Evolutionary conservation across 2,329 filamentous ascomycete genomes (phyloP).

Genomic region (Pyrenophora tritici-repentis): DNA sequence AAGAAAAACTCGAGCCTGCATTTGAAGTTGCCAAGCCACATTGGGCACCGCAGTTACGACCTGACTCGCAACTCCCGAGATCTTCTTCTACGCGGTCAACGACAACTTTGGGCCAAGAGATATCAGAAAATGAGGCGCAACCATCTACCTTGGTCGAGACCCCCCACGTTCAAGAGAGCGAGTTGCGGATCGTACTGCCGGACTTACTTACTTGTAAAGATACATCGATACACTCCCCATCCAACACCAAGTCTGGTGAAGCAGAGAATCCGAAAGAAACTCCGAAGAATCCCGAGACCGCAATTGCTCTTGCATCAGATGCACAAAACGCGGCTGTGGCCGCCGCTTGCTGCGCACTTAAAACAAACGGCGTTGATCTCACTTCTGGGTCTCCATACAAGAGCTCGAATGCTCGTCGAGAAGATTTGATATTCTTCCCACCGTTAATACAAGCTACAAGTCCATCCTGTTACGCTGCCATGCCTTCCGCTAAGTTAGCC

Average conservation of each 20-base stretch:
- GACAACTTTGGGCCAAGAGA: not conserved
- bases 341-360: no score
- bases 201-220: not conserved
- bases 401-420: no score
- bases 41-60: conserved; percentile 33
- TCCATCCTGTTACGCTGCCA: no score
- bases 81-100: not conserved
- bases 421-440: no score
- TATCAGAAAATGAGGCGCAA: not conserved
- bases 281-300: no score
- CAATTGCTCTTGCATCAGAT: no score
- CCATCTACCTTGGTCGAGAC: not conserved
- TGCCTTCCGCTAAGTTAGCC: no score
- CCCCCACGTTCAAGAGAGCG: not conserved
- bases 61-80: no score
- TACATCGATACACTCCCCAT: not conserved
- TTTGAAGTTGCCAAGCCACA: conserved; percentile 21
- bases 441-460: no score
- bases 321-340: no score
- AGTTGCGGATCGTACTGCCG: not conserved
- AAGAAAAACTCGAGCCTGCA: not conserved
- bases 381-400: no score
- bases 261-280: not conserved
- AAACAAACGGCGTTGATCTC: no score
- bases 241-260: not conserved